These are phyloP conservation scores for Hirsutella thompsonii DNA, from an alignment of 2,329 filamentous ascomycete genomes.

Conservation along the genomic window DNA sequence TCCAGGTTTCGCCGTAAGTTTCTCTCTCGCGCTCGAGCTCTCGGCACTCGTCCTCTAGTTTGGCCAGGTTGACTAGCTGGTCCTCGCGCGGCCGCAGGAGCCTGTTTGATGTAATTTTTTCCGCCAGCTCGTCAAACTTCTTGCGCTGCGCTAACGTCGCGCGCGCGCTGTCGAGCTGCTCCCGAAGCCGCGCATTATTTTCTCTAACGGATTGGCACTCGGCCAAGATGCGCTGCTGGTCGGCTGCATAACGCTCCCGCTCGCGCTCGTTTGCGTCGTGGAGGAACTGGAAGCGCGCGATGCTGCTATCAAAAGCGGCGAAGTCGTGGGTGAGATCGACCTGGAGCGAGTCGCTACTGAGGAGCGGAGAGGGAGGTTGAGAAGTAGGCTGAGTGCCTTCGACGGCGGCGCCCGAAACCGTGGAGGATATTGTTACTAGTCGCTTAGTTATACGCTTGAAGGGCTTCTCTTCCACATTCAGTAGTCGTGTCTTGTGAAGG, in stretches of 20 bases:
- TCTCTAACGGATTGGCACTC: conserved; percentile 68
- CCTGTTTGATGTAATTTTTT: conserved; percentile 72
- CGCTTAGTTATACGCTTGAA: conserved; percentile 83
- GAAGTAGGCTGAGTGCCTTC: conserved; percentile 6
- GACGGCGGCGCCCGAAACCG: conserved; percentile 28
- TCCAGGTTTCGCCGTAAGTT: conserved; percentile 73
- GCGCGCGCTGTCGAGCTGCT: conserved; percentile 66
- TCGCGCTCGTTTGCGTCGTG: conserved; percentile 72
- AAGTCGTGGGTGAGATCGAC: conserved; percentile 84
- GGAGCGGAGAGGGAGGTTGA: background rate
- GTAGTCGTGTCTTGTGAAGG: conserved; percentile 74
- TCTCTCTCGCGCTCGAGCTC: conserved; percentile 76
- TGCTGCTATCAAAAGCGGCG: conserved; percentile 72
- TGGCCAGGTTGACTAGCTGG: conserved; percentile 62
- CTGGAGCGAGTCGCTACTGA: conserved; percentile 43
- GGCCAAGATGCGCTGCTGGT: conserved; percentile 65
- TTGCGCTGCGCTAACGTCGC: conserved; percentile 66
- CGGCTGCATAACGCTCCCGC: conserved; percentile 67
- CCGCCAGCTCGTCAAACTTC: conserved; percentile 76
- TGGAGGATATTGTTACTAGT: conserved; percentile 54
- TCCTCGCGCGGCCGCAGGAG: conserved; percentile 75
- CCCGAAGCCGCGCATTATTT: conserved; percentile 58
- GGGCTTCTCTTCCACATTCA: conserved; percentile 83
- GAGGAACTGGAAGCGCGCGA: conserved; percentile 79
- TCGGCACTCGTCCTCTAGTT: conserved; percentile 77